Percentiles rank a stretch among this genome's conserved stretches.
phyloP scores from a whole-genome alignment of 2,329 filamentous ascomycete species.

The Sporothrix pseudoabietina region DNA sequence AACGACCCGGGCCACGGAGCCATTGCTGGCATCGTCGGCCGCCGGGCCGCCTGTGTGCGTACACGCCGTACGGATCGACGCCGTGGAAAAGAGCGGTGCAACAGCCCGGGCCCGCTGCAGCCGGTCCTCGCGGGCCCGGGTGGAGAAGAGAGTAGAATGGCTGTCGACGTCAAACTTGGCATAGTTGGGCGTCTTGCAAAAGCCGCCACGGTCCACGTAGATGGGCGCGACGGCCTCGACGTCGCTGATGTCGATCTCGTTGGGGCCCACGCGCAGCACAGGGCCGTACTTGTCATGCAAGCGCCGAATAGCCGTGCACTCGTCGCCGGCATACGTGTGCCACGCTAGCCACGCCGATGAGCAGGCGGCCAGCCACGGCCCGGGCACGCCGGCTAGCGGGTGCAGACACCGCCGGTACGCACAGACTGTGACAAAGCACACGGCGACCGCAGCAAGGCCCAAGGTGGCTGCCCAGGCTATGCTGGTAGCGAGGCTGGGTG shows the following conservation, averaged over 20 bases:
- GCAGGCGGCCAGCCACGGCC: constrained; percentile 39
- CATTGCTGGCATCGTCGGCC: too few relatives aligned
- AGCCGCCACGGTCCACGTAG: constrained; percentile 31
- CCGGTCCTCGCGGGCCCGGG: constrained; percentile 6
- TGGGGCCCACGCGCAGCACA: constrained; percentile 31
- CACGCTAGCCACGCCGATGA: constrained; percentile 34
- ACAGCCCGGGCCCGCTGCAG: background rate
- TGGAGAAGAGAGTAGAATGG: constrained; percentile 30
- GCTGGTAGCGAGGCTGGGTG: too few relatives aligned
- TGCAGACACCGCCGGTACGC: constrained; percentile 41
- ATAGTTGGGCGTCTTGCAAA: constrained; percentile 29
- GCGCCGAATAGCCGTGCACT: constrained; percentile 25
- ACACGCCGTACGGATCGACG: background rate
- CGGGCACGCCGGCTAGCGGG: constrained; percentile 41
- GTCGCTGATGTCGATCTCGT: constrained; percentile 31
- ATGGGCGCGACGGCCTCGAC: constrained; percentile 28
- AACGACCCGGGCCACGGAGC: background rate
- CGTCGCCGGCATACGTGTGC: constrained; percentile 28
- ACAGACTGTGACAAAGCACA: background rate
- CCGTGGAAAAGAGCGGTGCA: constrained; percentile 4
- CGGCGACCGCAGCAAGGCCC: too few relatives aligned
- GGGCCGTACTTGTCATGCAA: constrained; percentile 33
- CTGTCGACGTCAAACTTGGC: constrained; percentile 30
- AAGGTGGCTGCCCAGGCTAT: too few relatives aligned
- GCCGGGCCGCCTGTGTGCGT: background rate